phyloP scores from a whole-genome alignment of 257 asterid genomes.

The Mitragyna speciosa region DNA sequence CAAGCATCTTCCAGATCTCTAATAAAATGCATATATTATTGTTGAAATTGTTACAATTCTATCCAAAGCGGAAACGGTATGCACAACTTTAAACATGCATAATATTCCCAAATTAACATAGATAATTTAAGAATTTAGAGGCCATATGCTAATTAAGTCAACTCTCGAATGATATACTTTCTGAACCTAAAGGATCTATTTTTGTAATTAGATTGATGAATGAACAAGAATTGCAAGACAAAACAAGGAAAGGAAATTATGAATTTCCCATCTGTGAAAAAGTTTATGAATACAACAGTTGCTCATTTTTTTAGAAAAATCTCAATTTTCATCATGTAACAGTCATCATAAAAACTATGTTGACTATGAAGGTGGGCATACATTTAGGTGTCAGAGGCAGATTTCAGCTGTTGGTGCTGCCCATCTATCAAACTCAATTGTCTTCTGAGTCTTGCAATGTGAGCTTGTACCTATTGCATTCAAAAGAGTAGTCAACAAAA shows the following conservation, averaged over 20 bases:
- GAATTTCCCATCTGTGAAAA: neutral
- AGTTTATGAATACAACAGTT: neutral
- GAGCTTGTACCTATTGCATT: conserved; percentile 74
- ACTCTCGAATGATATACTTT: neutral
- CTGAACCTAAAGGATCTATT: neutral
- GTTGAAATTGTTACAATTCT: neutral
- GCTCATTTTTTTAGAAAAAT: neutral
- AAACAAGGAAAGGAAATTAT: neutral
- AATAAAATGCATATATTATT: neutral
- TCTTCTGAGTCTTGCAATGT: conserved; percentile 76
- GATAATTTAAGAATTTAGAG: neutral
- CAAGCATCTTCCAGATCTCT: neutral
- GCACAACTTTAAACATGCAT: neutral
- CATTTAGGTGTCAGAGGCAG: conserved; percentile 54
- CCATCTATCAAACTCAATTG: conserved; percentile 73
- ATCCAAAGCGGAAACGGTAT: neutral
- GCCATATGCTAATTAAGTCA: neutral
- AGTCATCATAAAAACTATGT: conserved; percentile 10
- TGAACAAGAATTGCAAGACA: neutral
- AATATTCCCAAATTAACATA: neutral
- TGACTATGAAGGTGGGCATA: conserved; percentile 22
- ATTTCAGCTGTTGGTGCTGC: conserved; percentile 54
- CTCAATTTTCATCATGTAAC: neutral
- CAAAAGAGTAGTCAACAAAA: conserved; percentile 18
- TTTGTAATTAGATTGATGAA: neutral